A percentile compares a stretch with the other conserved stretches of the same genome.
phyloP scores from a whole-genome alignment of 2,329 filamentous ascomycete species.

The Aspergillus puulaauensis region DNA sequence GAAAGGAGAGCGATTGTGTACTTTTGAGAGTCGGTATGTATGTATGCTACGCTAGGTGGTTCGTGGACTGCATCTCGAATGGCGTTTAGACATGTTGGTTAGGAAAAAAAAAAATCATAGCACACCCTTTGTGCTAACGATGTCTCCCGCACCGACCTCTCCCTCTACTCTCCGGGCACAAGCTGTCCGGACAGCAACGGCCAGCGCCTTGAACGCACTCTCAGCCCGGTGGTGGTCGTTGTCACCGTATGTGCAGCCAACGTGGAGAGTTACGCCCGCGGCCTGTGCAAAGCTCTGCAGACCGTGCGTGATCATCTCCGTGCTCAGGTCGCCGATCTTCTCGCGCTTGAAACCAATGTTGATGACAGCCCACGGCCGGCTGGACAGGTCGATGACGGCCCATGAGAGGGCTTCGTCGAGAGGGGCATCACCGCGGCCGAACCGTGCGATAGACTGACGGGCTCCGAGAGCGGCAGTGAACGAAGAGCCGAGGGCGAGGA shows the following conservation, averaged over 20 bases:
- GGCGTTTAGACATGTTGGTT: neutral
- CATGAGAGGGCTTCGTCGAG: conserved; percentile 93
- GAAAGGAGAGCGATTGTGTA: neutral
- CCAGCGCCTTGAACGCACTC: conserved; percentile 95
- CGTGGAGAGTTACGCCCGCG: conserved; percentile 88
- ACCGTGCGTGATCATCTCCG: conserved; percentile 97
- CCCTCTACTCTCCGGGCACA: conserved; percentile 71
- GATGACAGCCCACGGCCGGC: conserved; percentile 81
- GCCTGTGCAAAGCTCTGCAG: conserved; percentile 91
- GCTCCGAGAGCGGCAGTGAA: conserved; percentile 79
- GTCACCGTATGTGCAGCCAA: conserved; percentile 83
- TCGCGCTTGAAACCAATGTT: conserved; percentile 84
- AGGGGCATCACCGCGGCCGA: conserved; percentile 87
- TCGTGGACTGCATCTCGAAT: neutral
- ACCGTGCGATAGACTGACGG: conserved; percentile 79
- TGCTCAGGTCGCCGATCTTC: conserved; percentile 89
- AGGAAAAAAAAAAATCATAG: conserved; percentile 45
- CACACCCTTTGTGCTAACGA: conserved; percentile 95
- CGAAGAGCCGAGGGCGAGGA: conserved; percentile 81
- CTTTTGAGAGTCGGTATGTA: neutral
- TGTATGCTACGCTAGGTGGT: neutral
- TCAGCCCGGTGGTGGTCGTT: conserved; percentile 97
- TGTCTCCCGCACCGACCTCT: conserved; percentile 83
- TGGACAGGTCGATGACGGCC: conserved; percentile 91
- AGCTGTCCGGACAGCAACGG: conserved; percentile 78